Conservation (phyloP, 73 alveolate species). For the Halteria grandinella region DNA sequence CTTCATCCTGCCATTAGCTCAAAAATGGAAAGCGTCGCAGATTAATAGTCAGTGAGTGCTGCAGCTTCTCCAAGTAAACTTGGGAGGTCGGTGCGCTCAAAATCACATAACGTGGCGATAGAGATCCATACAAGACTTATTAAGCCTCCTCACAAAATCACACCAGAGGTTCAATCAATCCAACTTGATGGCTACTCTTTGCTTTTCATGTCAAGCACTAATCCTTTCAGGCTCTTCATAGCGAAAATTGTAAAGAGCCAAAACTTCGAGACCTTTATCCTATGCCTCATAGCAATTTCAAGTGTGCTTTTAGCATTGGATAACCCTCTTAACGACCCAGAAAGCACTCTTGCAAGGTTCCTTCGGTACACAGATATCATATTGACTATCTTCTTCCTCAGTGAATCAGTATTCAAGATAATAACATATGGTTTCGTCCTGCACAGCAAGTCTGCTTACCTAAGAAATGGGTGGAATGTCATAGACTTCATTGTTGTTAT, state of each 20-base stretch:
- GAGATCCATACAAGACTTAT: no score
- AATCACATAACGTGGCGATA: no score
- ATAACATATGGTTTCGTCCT: conserved; percentile 87
- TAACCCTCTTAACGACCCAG: conserved; percentile 64
- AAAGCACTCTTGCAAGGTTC: conserved; percentile 22
- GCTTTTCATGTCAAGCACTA: no score
- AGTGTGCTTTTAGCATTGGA: conserved; percentile 69
- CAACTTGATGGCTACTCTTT: no score
- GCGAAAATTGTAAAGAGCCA: neutral
- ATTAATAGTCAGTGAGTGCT: no score
- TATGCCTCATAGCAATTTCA: conserved; percentile 59
- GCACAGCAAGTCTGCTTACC: conserved; percentile 85
- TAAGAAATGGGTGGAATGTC: conserved; percentile 91
- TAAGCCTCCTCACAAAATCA: no score
- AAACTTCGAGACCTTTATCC: conserved; percentile 55
- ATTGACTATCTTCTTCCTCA: conserved; percentile 78
- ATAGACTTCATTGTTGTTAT: conserved; percentile 94
- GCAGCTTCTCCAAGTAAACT: no score
- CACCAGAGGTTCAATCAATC: no score
- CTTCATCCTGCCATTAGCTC: no score
- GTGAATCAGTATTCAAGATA: conserved; percentile 81
- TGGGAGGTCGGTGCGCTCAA: no score
- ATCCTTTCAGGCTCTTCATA: no score
- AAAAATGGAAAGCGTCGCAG: no score
- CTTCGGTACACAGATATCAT: conserved; percentile 62